A percentile compares a stretch with the other conserved stretches of the same genome.
Conservation (phyloP, 2,329 filamentous ascomycete genomes). For the Spiromastix sp. region DNA sequence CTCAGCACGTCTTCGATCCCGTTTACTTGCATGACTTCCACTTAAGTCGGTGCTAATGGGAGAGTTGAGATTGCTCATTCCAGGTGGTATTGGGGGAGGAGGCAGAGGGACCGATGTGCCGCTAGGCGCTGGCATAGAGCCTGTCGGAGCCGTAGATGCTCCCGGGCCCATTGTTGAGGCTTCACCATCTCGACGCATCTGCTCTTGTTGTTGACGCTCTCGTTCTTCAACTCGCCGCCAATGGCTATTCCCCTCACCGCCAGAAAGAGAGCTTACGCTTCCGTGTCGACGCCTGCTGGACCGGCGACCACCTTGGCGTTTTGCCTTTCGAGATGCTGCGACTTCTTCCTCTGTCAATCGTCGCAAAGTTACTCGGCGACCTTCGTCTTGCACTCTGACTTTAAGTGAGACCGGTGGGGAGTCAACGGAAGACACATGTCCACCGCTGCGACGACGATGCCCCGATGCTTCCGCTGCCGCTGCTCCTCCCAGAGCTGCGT, state of each 20-base stretch:
- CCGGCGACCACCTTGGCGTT: slow-evolving; percentile 38
- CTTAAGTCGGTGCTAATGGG: slow-evolving; percentile 39
- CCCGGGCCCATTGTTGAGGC: slow-evolving; percentile 17
- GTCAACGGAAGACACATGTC: slow-evolving; percentile 35
- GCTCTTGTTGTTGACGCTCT: slow-evolving; percentile 37
- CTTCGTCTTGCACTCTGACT: slow-evolving; percentile 55
- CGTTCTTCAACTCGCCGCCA: slow-evolving; percentile 40
- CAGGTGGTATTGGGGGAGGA: slow-evolving; percentile 31
- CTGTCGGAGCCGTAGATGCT: slow-evolving; percentile 15
- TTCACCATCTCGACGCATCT: slow-evolving; percentile 29
- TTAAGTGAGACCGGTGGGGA: slow-evolving; percentile 55
- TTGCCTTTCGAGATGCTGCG: slow-evolving; percentile 47
- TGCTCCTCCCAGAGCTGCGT: slow-evolving; percentile 18
- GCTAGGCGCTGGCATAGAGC: slow-evolving; percentile 11
- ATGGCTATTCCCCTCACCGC: slow-evolving; percentile 30
- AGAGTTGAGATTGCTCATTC: slow-evolving; percentile 30
- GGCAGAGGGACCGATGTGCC: slow-evolving; percentile 19
- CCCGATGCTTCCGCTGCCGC: slow-evolving; percentile 21
- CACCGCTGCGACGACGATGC: slow-evolving; percentile 21
- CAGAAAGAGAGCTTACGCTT: slow-evolving; percentile 33
- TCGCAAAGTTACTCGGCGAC: slow-evolving; percentile 52
- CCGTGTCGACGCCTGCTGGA: slow-evolving; percentile 30
- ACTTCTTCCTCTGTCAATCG: slow-evolving; percentile 53
- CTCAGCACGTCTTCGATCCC: slow-evolving; percentile 43
- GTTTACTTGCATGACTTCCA: slow-evolving; percentile 45